Conservation (phyloP, 768 basidiomycete genomes). For the Paxillus involutus region DNA sequence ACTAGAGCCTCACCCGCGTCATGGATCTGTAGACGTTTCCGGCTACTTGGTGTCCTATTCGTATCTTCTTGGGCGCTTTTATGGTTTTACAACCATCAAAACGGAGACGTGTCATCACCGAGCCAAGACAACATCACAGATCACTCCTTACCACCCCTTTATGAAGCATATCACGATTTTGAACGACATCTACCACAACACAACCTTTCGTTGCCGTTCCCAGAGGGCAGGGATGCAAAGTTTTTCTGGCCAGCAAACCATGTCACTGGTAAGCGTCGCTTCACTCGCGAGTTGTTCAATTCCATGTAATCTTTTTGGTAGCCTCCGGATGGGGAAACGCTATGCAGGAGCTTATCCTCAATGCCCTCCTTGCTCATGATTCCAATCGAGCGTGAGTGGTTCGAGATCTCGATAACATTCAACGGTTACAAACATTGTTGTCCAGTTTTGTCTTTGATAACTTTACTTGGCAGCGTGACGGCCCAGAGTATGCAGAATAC, state of each 20-base stretch:
- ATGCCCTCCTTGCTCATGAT: slow-evolving; percentile 47
- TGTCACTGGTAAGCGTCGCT: slow-evolving; percentile 33
- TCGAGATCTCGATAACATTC: neutral
- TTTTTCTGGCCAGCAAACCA: slow-evolving; percentile 54
- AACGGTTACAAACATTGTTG: neutral
- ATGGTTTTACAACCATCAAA: slow-evolving; percentile 11
- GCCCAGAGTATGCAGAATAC: slow-evolving; percentile 43
- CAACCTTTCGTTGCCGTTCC: slow-evolving; percentile 35
- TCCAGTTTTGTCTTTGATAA: slow-evolving; percentile 57
- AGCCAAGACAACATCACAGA: slow-evolving; percentile 1
- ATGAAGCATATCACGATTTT: slow-evolving; percentile 40
- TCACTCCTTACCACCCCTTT: slow-evolving; percentile 42
- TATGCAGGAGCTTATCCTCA: slow-evolving; percentile 57
- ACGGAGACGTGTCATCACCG: neutral
- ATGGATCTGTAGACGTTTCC: slow-evolving; percentile 6
- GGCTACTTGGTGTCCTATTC: slow-evolving; percentile 13
- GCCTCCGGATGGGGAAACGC: slow-evolving; percentile 62
- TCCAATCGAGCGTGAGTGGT: slow-evolving; percentile 48
- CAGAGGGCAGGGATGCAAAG: slow-evolving; percentile 39
- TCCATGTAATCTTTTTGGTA: slow-evolving; percentile 13
- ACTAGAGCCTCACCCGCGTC: neutral
- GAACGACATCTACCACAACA: slow-evolving; percentile 50
- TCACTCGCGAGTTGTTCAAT: neutral
- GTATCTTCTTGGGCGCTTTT: slow-evolving; percentile 13
- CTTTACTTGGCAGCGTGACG: slow-evolving; percentile 51